Evolutionary conservation across 768 basidiomycete species (phyloP).

Genomic region (Krasilnikovozyma curviuscula): DNA sequence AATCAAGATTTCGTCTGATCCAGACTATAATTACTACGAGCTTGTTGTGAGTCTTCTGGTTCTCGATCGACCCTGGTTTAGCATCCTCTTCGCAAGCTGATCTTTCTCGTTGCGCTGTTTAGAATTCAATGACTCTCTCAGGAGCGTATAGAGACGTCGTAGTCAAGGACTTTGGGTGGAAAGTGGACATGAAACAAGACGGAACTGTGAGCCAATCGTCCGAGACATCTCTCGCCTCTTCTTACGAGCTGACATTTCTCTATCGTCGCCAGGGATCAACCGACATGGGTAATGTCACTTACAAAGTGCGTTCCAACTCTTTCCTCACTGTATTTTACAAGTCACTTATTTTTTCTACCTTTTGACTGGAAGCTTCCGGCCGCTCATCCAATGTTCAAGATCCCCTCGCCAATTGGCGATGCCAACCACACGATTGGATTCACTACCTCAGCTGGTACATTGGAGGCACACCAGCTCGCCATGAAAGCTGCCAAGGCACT

Average conservation of each 20-base stretch:
- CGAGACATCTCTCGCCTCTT: not conserved
- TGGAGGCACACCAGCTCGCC: not conserved
- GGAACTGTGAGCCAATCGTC: not conserved
- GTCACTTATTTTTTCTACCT: no score
- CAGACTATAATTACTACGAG: no score
- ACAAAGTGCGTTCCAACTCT: no score
- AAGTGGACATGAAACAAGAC: not conserved
- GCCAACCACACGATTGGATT: conserved; percentile 5
- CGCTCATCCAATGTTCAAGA: conserved; percentile 1
- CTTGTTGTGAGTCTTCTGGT: no score
- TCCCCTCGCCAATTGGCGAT: not conserved
- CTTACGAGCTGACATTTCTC: not conserved
- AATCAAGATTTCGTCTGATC: no score
- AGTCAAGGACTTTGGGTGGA: not conserved
- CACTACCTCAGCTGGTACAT: not conserved
- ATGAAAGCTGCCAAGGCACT: not conserved
- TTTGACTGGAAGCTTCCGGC: no score
- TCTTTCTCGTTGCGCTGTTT: not conserved
- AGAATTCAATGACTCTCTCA: not conserved
- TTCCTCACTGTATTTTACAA: no score
- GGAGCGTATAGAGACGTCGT: not conserved
- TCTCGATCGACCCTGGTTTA: not conserved
- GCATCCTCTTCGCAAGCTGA: not conserved
- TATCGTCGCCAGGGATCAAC: not conserved
- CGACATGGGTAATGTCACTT: conserved; percentile 7